Base-by-base conservation (phyloP, 257 asterid species). In the Forsythia viridissima region DNA sequence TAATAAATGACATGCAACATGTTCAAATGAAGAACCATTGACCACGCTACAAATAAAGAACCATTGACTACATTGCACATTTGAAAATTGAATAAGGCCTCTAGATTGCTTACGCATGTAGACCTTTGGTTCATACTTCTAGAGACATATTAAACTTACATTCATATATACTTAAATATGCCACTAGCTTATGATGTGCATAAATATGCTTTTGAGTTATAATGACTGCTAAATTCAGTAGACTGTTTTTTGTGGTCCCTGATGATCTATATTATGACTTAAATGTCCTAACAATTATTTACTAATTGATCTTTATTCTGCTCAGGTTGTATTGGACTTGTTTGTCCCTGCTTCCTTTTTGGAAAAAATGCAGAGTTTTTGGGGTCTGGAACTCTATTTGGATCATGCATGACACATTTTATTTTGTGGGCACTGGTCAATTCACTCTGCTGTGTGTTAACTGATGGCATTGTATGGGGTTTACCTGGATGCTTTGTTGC, bases 401-500 rank as follows among this genome's bases (percentile, higher is more conserved):
- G 97, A 20, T 89, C 97, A 48, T 94, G 98, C 76, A 72, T 39
- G 80, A 91, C 89, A 57, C 97, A 94, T 88, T 92, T 90, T 73
- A 75, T 92, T 74, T 84, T 94, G 81, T 94, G 93, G 92, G 91
- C 87, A 57, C 87, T 92, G 67, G 87, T 89, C 76, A 94, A 92
- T 83, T 70, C 97, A 7, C 36, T 92, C 72, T 92, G 94, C 92
- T 92, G 97, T 80, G 77, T 92, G 77, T 76, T 94, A 86, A 86
- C 92, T 20, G 97, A 91, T 15, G 98, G 98, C 81, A 21, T 81
- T 79, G 72, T 92, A 86, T 77, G 87, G 88, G 97, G 97, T 78
- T 84, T 91, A 71, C 98, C 97, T 76, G 98, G 98, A 68, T 94
- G 98, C 90, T 87, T 91, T 72, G 96, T 92, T 67, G 92, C 98